Evolutionary conservation across 805 yeast genomes (phyloP).

Genomic region (Metschnikowia cerradonensis): DNA sequence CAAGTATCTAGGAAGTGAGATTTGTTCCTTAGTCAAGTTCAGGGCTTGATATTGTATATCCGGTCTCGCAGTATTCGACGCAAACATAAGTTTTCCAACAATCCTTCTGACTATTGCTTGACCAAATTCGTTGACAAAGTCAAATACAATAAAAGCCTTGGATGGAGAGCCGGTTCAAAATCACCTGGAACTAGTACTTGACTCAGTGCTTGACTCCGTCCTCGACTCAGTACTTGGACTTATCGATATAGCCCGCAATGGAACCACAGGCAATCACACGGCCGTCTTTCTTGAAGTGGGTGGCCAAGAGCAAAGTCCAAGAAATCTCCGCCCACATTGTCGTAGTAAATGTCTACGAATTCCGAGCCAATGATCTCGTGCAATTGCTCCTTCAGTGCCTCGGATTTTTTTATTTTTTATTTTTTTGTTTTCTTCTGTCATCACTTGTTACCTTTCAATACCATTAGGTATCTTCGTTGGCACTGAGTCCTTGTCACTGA

Average conservation of each 20-base stretch:
- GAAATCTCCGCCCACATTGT: constrained; percentile 61
- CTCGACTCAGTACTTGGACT: constrained; percentile 1
- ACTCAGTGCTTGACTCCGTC: constrained; percentile 24
- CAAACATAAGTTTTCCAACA: too few species aligned
- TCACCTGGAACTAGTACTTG: constrained; percentile 39
- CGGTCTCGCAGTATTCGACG: too few species aligned
- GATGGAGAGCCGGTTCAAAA: constrained; percentile 48
- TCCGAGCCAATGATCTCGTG: constrained; percentile 39
- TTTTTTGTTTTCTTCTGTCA: too few species aligned
- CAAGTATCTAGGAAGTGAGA: too few species aligned
- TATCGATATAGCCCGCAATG: constrained; percentile 54
- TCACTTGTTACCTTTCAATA: too few species aligned
- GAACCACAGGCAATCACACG: constrained; percentile 59
- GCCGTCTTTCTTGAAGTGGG: constrained; percentile 36
- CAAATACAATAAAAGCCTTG: constrained; percentile 51
- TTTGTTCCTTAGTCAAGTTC: too few species aligned
- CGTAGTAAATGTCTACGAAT: constrained; percentile 51
- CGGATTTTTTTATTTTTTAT: too few species aligned
- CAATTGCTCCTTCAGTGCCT: constrained; percentile 18
- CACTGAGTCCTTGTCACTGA: too few species aligned
- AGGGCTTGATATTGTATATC: too few species aligned
- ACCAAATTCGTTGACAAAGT: constrained; percentile 35
- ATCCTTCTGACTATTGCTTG: constrained; percentile 24
- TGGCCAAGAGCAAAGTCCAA: constrained; percentile 41
- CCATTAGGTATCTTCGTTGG: too few species aligned